A percentile compares a stretch with the other conserved stretches of the same genome.
These are phyloP conservation scores for Pseudohalonectria lignicola DNA, from an alignment of 2,329 filamentous ascomycete species.

Conservation along the genomic window DNA sequence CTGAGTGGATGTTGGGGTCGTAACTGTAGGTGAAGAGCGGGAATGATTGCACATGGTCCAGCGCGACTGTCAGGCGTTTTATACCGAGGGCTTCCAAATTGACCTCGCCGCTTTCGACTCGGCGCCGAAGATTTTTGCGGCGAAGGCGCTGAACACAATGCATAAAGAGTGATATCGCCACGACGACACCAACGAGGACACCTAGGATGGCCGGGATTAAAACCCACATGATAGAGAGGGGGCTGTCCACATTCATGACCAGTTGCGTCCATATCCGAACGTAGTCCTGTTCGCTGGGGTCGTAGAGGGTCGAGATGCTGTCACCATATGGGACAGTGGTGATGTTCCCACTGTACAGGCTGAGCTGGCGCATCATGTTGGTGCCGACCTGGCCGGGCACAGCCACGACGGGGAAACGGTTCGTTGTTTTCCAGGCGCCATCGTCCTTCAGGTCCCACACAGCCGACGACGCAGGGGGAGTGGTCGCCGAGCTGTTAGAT, in stretches of 20 bases:
- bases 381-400: conserved; percentile 57
- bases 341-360: conserved; percentile 68
- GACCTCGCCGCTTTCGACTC: conserved; percentile 68
- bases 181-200: conserved; percentile 58
- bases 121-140: conserved; percentile 53
- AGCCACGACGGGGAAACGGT: conserved; percentile 73
- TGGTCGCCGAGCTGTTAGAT: conserved; percentile 42
- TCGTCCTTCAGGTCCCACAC: conserved; percentile 63
- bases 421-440: conserved; percentile 59
- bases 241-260: conserved; percentile 29
- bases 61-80: conserved; percentile 68
- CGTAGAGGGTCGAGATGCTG: conserved; percentile 43
- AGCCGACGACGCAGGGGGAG: conserved; percentile 52
- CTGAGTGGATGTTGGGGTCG: conserved; percentile 21
- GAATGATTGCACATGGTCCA: conserved; percentile 58
- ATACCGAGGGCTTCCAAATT: conserved; percentile 81
- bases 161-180: conserved; percentile 59
- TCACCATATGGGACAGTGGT: conserved; percentile 46
- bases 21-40: conserved; percentile 68
- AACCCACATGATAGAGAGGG: conserved; percentile 68
- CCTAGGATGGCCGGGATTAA: conserved; percentile 64
- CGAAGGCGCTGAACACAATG: conserved; percentile 66
- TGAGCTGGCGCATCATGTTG: conserved; percentile 59
- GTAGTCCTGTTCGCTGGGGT: conserved; percentile 45
- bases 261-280: conserved; percentile 50